A percentile compares a stretch with the other conserved stretches of the same genome.
Evolutionary conservation across 2,329 filamentous ascomycete genomes (phyloP).

Genomic region (Ophiocordyceps sinensis): DNA sequence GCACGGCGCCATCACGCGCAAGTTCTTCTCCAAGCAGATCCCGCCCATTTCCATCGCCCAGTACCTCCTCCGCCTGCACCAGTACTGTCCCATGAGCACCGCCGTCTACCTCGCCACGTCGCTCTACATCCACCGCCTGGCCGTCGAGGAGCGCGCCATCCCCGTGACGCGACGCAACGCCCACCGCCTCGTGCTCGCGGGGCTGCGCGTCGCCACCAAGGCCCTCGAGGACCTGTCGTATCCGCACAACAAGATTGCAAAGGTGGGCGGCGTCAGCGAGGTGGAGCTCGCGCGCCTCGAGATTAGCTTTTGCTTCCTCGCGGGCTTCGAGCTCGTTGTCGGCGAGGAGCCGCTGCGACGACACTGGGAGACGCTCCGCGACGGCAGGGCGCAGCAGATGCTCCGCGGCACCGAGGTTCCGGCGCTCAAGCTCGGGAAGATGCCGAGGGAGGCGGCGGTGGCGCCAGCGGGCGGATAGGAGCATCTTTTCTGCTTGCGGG

Average conservation of each 20-base stretch:
- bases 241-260: slow-evolving; percentile 68
- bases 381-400: slow-evolving; percentile 12
- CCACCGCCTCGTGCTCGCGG: slow-evolving; percentile 73
- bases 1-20: slow-evolving; percentile 72
- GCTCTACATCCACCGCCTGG: slow-evolving; percentile 73
- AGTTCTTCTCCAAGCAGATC: slow-evolving; percentile 82
- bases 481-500: not conserved
- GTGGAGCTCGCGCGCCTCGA: slow-evolving; percentile 71
- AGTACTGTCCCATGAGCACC: slow-evolving; percentile 85
- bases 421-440: slow-evolving; percentile 11
- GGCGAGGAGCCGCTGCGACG: slow-evolving; percentile 15
- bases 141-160: slow-evolving; percentile 62
- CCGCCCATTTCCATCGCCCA: slow-evolving; percentile 72
- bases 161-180: slow-evolving; percentile 72
- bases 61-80: slow-evolving; percentile 76
- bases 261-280: slow-evolving; percentile 77
- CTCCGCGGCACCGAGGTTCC: slow-evolving; percentile 14
- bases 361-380: slow-evolving; percentile 19
- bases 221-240: slow-evolving; percentile 87
- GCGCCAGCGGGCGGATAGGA: not conserved
- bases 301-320: slow-evolving; percentile 76
- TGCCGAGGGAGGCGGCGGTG: slow-evolving; percentile 5
- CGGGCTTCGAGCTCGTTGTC: slow-evolving; percentile 67
- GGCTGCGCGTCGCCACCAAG: slow-evolving; percentile 81
- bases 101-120: slow-evolving; percentile 86